Evolutionary conservation across 2,329 filamentous ascomycete genomes (phyloP), one percentile per base, ranked within the genome.

Genomic region (Fusarium zealandicum): DNA sequence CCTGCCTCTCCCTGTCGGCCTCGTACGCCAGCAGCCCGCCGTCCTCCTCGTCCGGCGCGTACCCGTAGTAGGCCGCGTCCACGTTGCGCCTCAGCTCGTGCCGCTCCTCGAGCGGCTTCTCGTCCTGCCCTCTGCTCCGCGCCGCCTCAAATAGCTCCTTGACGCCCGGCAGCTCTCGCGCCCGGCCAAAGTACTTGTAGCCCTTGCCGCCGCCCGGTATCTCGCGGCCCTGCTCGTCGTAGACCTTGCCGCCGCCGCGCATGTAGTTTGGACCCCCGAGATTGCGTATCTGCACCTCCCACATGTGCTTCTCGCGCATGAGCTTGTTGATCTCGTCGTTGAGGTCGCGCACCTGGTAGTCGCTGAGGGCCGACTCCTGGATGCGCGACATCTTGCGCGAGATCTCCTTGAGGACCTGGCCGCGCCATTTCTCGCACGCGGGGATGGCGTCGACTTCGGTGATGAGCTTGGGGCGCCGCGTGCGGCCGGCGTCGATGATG

Each of bases 251-350:
- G 1, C 82, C 84, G 5, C 85, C 84, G 25, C 92, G 83, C 89
- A 95, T 96, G 74, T 98, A 99, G 75, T 98, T 98, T 25, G 95
- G 95, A 3, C 95, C 95, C n/a, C 95, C 95, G 18, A 98, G 74
- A 69, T 96, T 96, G 53, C 93, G 85, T 66, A 99, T 97, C 76
- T 97, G 92, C 66, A 95, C 86, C 80, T 99, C 95, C 95, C 95
- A 99, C 84, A 96, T 93, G 82, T 96, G 92, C 77, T 99, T 99
- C 80, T 99, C 95, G 61, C 92, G 88, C 91, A 99, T 97, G 59
- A 96, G 83, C 78, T 96, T 96, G 81, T 99, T 99, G 81, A 99
- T 96, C 77, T 99, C 95, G 75, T 99, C 95, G 78, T 99, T 99
- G 72, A 99, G 81, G 76, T 99, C 95, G 70, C 95, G 88, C 74